phyloP scores from a whole-genome alignment of 1,139 yeast species.

The Hansenula sp. region DNA sequence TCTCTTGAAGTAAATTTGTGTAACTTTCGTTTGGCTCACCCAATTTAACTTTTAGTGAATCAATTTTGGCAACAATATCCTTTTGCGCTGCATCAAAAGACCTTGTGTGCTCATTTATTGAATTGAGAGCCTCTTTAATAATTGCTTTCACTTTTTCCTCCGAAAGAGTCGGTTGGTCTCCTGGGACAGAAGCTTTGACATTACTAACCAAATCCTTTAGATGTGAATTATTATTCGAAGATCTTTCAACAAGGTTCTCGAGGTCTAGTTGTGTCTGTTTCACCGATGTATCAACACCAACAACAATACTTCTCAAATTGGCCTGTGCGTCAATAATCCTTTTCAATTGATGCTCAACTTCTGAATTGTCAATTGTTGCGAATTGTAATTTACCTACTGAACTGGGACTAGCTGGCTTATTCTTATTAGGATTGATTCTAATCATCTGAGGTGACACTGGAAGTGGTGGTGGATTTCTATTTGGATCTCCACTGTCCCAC shows the following conservation, averaged over 20 bases:
- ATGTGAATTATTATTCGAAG: slow-evolving; percentile 38
- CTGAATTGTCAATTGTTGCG: slow-evolving; percentile 18
- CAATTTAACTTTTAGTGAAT: background rate
- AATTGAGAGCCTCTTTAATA: background rate
- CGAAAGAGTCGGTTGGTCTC: background rate
- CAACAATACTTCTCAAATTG: slow-evolving; percentile 23
- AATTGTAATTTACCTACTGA: slow-evolving; percentile 23
- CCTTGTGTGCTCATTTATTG: background rate
- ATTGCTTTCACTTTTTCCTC: background rate
- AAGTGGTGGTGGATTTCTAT: slow-evolving; percentile 33
- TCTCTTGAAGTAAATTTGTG: too few relatives aligned
- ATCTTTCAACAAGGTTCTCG: slow-evolving; percentile 34
- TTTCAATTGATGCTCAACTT: slow-evolving; percentile 25
- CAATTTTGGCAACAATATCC: background rate
- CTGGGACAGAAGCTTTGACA: slow-evolving; percentile 4
- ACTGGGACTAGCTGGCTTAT: slow-evolving; percentile 14
- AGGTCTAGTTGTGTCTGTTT: slow-evolving; percentile 35
- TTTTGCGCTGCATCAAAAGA: background rate
- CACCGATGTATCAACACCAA: slow-evolving; percentile 30
- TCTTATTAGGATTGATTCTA: slow-evolving; percentile 10
- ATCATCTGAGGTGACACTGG: slow-evolving; percentile 27
- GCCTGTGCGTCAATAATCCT: slow-evolving; percentile 26
- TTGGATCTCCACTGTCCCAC: slow-evolving; percentile 34
- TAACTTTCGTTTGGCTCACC: too few relatives aligned
- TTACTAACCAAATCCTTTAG: slow-evolving; percentile 28